phyloP scores from a whole-genome alignment of 1,284 basidiomycete genomes.

The Porodaedalea pini region DNA sequence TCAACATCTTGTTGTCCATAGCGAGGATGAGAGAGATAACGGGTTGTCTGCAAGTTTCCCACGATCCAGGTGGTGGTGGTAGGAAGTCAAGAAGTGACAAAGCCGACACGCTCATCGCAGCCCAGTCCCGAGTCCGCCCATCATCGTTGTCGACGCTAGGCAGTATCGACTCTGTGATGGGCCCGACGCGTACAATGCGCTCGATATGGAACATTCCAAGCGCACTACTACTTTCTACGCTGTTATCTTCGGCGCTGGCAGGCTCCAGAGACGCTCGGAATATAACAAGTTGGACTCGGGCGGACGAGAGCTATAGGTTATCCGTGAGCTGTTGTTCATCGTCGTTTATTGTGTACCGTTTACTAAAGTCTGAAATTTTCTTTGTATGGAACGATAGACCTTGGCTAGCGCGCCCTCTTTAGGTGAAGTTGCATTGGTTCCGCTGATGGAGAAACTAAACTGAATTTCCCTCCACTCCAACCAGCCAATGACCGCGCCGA shows the following conservation, averaged over 20 bases:
- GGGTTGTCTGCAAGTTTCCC: too few species aligned
- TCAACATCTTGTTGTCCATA: too few species aligned
- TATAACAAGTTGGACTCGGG: slow-evolving; percentile 10
- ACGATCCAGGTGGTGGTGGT: too few species aligned
- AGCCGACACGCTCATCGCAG: too few species aligned
- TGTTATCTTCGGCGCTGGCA: background rate
- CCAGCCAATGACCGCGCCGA: slow-evolving; percentile 28
- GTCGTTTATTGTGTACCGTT: background rate
- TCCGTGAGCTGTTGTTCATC: slow-evolving; percentile 12
- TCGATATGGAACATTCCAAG: background rate
- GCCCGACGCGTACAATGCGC: background rate
- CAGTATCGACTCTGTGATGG: background rate
- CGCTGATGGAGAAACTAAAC: background rate
- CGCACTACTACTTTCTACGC: background rate
- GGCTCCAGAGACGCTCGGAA: slow-evolving; percentile 1
- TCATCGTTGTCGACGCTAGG: background rate
- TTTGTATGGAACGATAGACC: slow-evolving; percentile 1
- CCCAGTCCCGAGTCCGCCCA: background rate
- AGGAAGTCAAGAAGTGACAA: too few species aligned
- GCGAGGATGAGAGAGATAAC: too few species aligned
- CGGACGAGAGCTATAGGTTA: slow-evolving; percentile 15
- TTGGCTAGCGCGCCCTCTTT: slow-evolving; percentile 12
- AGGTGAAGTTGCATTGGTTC: background rate
- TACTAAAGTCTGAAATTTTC: background rate
- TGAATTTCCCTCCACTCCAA: background rate